Conservation (phyloP, 768 basidiomycete genomes). For the Sarcodon sp. region DNA sequence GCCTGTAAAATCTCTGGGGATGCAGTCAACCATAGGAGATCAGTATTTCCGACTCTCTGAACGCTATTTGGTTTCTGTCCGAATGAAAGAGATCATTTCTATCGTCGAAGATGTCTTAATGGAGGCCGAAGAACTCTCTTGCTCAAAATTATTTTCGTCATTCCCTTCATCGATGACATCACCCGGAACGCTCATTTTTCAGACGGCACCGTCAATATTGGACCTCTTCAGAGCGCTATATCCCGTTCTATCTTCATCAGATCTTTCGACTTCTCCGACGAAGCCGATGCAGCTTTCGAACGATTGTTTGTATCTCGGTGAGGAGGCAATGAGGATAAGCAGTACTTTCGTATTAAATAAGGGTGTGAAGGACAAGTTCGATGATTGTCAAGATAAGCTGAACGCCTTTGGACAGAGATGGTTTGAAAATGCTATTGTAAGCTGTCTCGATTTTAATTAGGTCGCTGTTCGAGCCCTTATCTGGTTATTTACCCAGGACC, state of each 20-base stretch:
- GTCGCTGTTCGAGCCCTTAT: background rate
- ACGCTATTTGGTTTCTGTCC: constrained; percentile 42
- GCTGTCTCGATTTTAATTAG: constrained; percentile 14
- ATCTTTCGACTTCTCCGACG: constrained; percentile 33
- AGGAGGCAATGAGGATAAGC: constrained; percentile 33
- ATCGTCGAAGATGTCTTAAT: constrained; percentile 48
- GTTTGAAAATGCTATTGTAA: constrained; percentile 60
- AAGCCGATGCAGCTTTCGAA: constrained; percentile 69
- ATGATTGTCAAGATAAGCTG: constrained; percentile 38
- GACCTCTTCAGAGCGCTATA: constrained; percentile 75
- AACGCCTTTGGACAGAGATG: constrained; percentile 50
- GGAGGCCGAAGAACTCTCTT: constrained; percentile 54
- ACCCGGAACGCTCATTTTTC: constrained; percentile 43
- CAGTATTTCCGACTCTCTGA: constrained; percentile 25
- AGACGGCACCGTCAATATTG: constrained; percentile 51
- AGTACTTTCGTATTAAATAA: constrained; percentile 3
- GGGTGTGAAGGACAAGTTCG: constrained; percentile 30
- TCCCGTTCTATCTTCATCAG: constrained; percentile 43
- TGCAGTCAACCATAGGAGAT: background rate
- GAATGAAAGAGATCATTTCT: constrained; percentile 37
- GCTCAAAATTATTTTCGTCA: constrained; percentile 36
- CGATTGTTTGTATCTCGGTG: constrained; percentile 58
- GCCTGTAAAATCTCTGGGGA: constrained; percentile 1
- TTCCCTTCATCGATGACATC: constrained; percentile 10
- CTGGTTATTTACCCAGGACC: constrained; percentile 24